Evolutionary conservation across 768 basidiomycete species (phyloP), one percentile per base, ranked within the genome.

Genomic region (Phaffia australis): DNA sequence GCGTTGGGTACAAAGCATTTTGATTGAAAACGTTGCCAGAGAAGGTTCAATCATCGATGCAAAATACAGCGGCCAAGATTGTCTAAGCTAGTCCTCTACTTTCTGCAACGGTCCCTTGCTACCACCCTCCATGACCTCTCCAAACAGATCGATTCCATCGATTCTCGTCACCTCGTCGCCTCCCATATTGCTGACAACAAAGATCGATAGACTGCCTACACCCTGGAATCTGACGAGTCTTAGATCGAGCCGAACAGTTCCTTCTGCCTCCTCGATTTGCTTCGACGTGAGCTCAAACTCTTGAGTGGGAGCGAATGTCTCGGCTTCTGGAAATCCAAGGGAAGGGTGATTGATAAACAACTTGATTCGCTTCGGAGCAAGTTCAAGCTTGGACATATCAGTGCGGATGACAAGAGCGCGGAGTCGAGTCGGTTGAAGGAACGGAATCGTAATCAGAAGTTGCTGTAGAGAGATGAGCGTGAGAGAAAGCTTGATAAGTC

Each of bases 211-310:
- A 57, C 80, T 82, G 66, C 81, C 85, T 64, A 87, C 85, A 23
- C 74, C 77, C 77, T 86, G 86, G 74, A 89, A 87, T 42, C 84
- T 79, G 19, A 88, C 87, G 71, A 80, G 84, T 64, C 83, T 80
- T 70, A 88, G 75, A 19, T 78, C 70, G 52, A 87, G 78, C 65
- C 70, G 71, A 47, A 75, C 71, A 5, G 74, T 74, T 30, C 72
- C 73, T 25, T 79, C 80, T 30, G 82, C 82, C 51, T 81, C 76
- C 52, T 71, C 74, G 6, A 81, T 80, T 69, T 60, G 59, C 16
- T 27, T 46, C 4, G 19, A 5, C 30, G 23, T 50, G 15, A 88
- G 72, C 51, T 80, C 79, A 46, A 87, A 57, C 30, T 83, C 77
- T 74, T 88, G 87, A 11, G 82, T 80, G 11, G 82, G 82, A 56